Evolutionary conservation across 768 basidiomycete genomes (phyloP).

Genomic region (Pleurotus salmoneostramineus): DNA sequence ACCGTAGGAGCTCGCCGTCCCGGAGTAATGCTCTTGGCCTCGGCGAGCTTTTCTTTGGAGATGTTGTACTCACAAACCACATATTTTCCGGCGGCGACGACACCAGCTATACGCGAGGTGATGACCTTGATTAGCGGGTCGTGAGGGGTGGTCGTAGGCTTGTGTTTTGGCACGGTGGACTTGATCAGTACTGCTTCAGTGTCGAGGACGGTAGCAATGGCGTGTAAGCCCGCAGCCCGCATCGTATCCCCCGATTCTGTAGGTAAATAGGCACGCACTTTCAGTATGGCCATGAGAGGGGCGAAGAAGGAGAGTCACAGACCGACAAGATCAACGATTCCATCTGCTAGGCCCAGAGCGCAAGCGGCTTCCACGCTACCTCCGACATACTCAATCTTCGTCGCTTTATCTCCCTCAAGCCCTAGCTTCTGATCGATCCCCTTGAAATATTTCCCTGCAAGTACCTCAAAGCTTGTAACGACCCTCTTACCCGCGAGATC

Average conservation of each 20-base stretch:
- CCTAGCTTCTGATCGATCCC: conserved; percentile 52
- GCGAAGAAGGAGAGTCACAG: conserved; percentile 21
- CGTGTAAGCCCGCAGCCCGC: conserved; percentile 94
- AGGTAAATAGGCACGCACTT: not conserved
- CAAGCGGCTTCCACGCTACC: conserved; percentile 99
- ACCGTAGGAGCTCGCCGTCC: conserved; percentile 89
- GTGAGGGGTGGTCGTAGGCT: conserved; percentile 35
- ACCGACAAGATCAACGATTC: conserved; percentile 97
- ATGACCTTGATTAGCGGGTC: conserved; percentile 69
- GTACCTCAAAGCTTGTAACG: conserved; percentile 93
- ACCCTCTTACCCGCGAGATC: conserved; percentile 88
- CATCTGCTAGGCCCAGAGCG: conserved; percentile 92
- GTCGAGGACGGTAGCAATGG: conserved; percentile 84
- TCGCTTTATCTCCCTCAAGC: conserved; percentile 53
- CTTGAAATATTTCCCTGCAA: conserved; percentile 76
- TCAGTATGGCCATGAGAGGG: not conserved
- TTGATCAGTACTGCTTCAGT: conserved; percentile 91
- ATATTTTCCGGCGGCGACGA: conserved; percentile 83
- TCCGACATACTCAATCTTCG: conserved; percentile 92
- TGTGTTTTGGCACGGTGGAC: conserved; percentile 60
- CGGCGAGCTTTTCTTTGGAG: conserved; percentile 52
- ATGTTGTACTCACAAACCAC: conserved; percentile 94
- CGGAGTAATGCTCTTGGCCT: conserved; percentile 74
- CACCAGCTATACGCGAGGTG: conserved; percentile 86
- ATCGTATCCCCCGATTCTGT: conserved; percentile 98